phyloP scores from a whole-genome alignment of 163 green algal genomes.

The Volvox carteri region DNA sequence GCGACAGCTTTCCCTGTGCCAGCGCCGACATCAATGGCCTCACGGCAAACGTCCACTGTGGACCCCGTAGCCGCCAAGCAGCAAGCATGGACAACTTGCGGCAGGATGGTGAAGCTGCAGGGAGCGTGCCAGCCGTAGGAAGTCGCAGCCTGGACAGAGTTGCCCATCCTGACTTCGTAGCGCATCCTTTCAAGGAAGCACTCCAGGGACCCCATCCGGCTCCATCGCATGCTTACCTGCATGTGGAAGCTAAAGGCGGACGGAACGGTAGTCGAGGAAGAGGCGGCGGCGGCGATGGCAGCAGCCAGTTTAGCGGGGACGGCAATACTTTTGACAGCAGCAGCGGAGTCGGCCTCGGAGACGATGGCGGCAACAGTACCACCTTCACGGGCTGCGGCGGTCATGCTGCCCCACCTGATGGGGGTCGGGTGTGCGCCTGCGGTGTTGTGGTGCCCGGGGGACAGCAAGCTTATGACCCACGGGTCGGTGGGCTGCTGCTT shows the following conservation, averaged over 20 bases:
- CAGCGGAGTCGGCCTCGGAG: background rate
- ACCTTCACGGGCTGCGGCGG: background rate
- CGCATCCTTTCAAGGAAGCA: background rate
- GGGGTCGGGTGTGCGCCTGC: background rate
- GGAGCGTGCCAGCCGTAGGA: no score
- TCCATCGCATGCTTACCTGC: no score
- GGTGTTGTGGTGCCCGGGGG: conserved; percentile 18
- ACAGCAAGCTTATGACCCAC: background rate
- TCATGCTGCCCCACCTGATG: background rate
- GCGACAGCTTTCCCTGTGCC: background rate
- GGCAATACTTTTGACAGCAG: no score
- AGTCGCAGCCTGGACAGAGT: no score
- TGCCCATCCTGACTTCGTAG: background rate
- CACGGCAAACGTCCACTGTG: no score
- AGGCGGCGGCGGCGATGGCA: background rate
- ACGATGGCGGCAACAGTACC: background rate
- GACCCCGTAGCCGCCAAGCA: no score
- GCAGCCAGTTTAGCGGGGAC: no score
- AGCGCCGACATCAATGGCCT: background rate
- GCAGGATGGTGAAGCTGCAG: no score
- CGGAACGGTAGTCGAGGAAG: background rate
- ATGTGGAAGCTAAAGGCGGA: background rate
- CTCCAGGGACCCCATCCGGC: no score
- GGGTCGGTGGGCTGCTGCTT: background rate
- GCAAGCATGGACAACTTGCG: no score